Percentiles rank a stretch among this genome's conserved stretches.
These are phyloP conservation scores for Mortierella sp. DNA, from an alignment of 371 early-diverging fungal genomes.

Conservation along the genomic window DNA sequence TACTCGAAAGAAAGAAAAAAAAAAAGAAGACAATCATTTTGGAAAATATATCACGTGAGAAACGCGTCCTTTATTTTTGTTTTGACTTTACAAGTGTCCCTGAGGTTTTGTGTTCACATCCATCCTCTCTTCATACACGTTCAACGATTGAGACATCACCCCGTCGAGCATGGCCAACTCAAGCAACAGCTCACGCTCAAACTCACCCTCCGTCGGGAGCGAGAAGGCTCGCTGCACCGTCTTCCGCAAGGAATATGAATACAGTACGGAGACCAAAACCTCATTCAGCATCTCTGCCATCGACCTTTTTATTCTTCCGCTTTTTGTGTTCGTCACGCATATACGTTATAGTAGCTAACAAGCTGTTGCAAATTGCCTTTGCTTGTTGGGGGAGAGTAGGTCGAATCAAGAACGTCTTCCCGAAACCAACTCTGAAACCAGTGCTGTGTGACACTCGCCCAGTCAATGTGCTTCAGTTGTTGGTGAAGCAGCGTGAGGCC, in stretches of 20 bases:
- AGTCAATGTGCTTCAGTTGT: slow-evolving; percentile 38
- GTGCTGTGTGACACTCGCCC: slow-evolving; percentile 41
- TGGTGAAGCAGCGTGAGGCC: slow-evolving; percentile 40
- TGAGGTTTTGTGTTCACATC: neutral
- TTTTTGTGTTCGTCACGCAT: neutral
- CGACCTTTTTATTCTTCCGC: neutral
- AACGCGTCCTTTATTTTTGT: slow-evolving; percentile 14
- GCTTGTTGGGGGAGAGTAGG: slow-evolving; percentile 8
- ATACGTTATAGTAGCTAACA: neutral
- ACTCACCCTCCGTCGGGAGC: slow-evolving; percentile 36
- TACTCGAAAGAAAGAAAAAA: neutral
- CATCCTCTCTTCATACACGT: neutral
- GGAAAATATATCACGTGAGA: neutral
- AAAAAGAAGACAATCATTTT: neutral
- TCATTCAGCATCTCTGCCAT: slow-evolving; percentile 2
- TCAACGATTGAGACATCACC: slow-evolving; percentile 2
- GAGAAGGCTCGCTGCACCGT: slow-evolving; percentile 55
- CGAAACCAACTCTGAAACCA: slow-evolving; percentile 31
- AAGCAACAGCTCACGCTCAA: slow-evolving; percentile 40
- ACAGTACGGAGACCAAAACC: slow-evolving; percentile 14
- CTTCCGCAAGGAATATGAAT: slow-evolving; percentile 56
- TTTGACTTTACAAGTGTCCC: neutral
- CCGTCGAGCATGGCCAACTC: slow-evolving; percentile 33
- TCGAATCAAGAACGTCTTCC: slow-evolving; percentile 33
- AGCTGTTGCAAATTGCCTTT: neutral